These are phyloP conservation scores for Hypoxylon perforatum DNA, from an alignment of 495 filamentous ascomycete genomes.

Conservation along the genomic window DNA sequence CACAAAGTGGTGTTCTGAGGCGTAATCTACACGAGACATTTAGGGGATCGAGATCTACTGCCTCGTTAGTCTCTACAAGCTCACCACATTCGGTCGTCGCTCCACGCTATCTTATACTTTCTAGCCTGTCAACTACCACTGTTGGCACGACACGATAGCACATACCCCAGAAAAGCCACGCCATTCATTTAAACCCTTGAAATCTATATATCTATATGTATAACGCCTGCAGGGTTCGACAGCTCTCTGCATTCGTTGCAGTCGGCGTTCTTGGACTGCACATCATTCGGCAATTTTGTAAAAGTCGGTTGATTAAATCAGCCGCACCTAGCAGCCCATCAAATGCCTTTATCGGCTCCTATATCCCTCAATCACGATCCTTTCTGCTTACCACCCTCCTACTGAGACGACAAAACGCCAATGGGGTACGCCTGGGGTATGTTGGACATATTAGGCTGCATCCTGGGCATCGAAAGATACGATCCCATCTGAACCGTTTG, in stretches of 20 bases:
- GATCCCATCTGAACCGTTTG: slow-evolving; percentile 45
- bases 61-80: slow-evolving; percentile 11
- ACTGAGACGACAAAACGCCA: slow-evolving; percentile 41
- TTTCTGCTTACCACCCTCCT: background rate
- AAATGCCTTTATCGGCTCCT: slow-evolving; percentile 8
- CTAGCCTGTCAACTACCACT: slow-evolving; percentile 22
- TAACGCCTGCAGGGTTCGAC: slow-evolving; percentile 11
- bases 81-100: no score
- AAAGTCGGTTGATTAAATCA: slow-evolving; percentile 19
- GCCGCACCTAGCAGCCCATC: slow-evolving; percentile 16
- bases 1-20: slow-evolving; percentile 15
- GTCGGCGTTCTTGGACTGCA: background rate
- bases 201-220: slow-evolving; percentile 18
- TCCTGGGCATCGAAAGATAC: slow-evolving; percentile 54
- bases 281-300: background rate
- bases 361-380: slow-evolving; percentile 5
- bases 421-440: slow-evolving; percentile 60
- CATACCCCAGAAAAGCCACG: slow-evolving; percentile 11
- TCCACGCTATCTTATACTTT: slow-evolving; percentile 1
- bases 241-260: slow-evolving; percentile 18
- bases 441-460: slow-evolving; percentile 52
- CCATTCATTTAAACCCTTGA: slow-evolving; percentile 36
- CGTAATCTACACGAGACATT: slow-evolving; percentile 29
- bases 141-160: slow-evolving; percentile 20
- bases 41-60: slow-evolving; percentile 40